phyloP scores from a whole-genome alignment of 2,329 filamentous ascomycete species.

The Arthrobotrys sinensis region DNA sequence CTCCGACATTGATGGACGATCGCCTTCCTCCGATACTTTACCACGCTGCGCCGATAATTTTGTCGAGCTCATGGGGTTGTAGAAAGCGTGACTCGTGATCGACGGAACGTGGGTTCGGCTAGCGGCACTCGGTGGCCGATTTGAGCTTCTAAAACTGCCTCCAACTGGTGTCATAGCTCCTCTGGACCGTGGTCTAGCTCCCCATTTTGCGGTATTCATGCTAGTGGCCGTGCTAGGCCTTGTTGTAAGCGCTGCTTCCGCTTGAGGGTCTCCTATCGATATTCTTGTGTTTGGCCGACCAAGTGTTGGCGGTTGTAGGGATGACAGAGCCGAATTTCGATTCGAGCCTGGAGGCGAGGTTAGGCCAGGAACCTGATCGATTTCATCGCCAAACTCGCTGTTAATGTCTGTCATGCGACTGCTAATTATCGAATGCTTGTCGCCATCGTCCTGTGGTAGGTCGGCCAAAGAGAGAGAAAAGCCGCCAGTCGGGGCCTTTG shows the following conservation, averaged over 20 bases:
- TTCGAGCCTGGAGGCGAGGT: slow-evolving; percentile 66
- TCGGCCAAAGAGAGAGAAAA: slow-evolving; percentile 66
- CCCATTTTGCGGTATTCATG: slow-evolving; percentile 62
- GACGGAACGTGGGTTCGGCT: slow-evolving; percentile 91
- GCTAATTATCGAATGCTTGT: slow-evolving; percentile 77
- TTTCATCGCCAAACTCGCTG: slow-evolving; percentile 71
- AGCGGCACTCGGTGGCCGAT: slow-evolving; percentile 76
- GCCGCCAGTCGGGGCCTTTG: slow-evolving; percentile 58
- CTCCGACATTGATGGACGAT: slow-evolving; percentile 63
- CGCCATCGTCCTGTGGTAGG: slow-evolving; percentile 67
- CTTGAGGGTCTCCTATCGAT: slow-evolving; percentile 64
- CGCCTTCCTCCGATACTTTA: slow-evolving; percentile 69
- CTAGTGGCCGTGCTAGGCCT: slow-evolving; percentile 64
- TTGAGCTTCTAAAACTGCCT: slow-evolving; percentile 67
- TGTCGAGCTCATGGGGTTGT: slow-evolving; percentile 96
- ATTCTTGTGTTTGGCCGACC: slow-evolving; percentile 64
- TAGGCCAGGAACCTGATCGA: slow-evolving; percentile 72
- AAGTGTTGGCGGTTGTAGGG: slow-evolving; percentile 60
- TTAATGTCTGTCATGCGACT: slow-evolving; percentile 79
- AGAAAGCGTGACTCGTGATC: slow-evolving; percentile 90
- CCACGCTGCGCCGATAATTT: slow-evolving; percentile 90
- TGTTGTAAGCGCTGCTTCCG: slow-evolving; percentile 63
- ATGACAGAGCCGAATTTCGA: slow-evolving; percentile 62
- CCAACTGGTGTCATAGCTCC: slow-evolving; percentile 63
- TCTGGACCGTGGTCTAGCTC: slow-evolving; percentile 63